These are phyloP conservation scores for Phytophthora megakarya DNA, from an alignment of 352 stramenopile genomes.

Conservation along the genomic window DNA sequence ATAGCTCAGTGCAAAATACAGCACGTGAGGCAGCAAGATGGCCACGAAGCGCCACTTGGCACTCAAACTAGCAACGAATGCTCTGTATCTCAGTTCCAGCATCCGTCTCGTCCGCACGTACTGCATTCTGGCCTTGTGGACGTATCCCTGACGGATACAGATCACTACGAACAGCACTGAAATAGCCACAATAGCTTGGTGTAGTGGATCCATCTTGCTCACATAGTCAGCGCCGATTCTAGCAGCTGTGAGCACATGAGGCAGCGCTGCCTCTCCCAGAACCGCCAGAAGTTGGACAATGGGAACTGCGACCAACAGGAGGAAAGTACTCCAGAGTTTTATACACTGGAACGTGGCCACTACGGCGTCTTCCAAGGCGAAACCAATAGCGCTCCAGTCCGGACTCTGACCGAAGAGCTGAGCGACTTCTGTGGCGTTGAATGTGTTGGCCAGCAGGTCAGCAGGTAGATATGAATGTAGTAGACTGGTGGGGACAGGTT, in stretches of 20 bases:
- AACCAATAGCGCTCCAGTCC: conserved; percentile 68
- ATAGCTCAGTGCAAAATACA: conserved; percentile 70
- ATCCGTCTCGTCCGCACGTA: conserved; percentile 57
- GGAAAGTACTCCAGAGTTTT: conserved; percentile 60
- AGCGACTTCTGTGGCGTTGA: conserved; percentile 41
- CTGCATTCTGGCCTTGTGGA: conserved; percentile 52
- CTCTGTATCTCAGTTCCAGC: conserved; percentile 65
- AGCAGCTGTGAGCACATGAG: conserved; percentile 56
- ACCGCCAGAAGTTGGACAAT: conserved; percentile 44
- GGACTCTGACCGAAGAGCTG: conserved; percentile 53
- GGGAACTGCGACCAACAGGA: conserved; percentile 53
- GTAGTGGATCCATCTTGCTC: conserved; percentile 58
- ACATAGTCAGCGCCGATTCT: conserved; percentile 50
- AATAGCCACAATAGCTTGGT: conserved; percentile 51
- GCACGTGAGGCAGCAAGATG: conserved; percentile 66
- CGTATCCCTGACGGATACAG: conserved; percentile 71
- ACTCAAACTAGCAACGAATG: conserved; percentile 71
- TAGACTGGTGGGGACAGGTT: conserved; percentile 13
- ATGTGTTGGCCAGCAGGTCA: conserved; percentile 9
- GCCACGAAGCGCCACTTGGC: conserved; percentile 66
- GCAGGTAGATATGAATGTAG: conserved; percentile 23
- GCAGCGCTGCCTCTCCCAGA: conserved; percentile 62
- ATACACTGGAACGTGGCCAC: conserved; percentile 67
- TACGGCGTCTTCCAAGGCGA: conserved; percentile 55
- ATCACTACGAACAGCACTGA: conserved; percentile 42